Percentiles rank a stretch among this genome's conserved stretches.
These are phyloP conservation scores for Sphagnum magellanicum DNA, from an alignment of 228 moss, liverwort and hornwort genomes.

Conservation along the genomic window DNA sequence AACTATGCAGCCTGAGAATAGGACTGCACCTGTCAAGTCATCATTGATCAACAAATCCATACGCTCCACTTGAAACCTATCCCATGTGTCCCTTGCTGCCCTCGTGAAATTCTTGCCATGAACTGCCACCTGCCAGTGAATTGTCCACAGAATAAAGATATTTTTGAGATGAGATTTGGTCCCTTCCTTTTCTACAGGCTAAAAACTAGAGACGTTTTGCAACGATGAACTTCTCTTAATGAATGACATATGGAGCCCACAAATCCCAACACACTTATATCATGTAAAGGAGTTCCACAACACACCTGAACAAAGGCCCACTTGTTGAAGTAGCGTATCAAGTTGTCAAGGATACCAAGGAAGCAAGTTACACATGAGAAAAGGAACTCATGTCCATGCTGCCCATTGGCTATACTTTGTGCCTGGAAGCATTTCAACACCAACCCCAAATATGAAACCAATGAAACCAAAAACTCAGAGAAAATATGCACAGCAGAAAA, in stretches of 20 bases:
- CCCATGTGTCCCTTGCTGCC: slow-evolving; percentile 78
- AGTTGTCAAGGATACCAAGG: slow-evolving; percentile 42
- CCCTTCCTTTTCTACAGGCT: too few relatives aligned
- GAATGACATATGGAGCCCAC: too few relatives aligned
- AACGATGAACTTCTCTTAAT: too few relatives aligned
- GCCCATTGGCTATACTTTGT: slow-evolving; percentile 45
- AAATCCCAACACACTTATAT: neutral
- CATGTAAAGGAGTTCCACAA: neutral
- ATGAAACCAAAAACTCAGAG: too few relatives aligned
- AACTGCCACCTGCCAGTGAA: slow-evolving; percentile 54
- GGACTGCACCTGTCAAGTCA: slow-evolving; percentile 63
- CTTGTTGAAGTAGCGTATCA: slow-evolving; percentile 80
- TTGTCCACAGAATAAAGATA: neutral
- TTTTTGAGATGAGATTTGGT: too few relatives aligned
- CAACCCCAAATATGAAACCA: neutral
- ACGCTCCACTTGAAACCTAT: slow-evolving; percentile 45
- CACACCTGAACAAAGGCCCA: slow-evolving; percentile 89
- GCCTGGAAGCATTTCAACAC: slow-evolving; percentile 19
- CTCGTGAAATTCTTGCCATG: slow-evolving; percentile 66
- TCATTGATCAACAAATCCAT: slow-evolving; percentile 74
- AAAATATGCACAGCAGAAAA: too few relatives aligned
- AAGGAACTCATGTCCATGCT: slow-evolving; percentile 75
- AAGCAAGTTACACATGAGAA: slow-evolving; percentile 88
- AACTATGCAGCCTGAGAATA: slow-evolving; percentile 65
- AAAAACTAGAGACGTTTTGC: too few relatives aligned